Base-by-base conservation (phyloP, 306 rosid species). In the Fragaria nilgerrensis region DNA sequence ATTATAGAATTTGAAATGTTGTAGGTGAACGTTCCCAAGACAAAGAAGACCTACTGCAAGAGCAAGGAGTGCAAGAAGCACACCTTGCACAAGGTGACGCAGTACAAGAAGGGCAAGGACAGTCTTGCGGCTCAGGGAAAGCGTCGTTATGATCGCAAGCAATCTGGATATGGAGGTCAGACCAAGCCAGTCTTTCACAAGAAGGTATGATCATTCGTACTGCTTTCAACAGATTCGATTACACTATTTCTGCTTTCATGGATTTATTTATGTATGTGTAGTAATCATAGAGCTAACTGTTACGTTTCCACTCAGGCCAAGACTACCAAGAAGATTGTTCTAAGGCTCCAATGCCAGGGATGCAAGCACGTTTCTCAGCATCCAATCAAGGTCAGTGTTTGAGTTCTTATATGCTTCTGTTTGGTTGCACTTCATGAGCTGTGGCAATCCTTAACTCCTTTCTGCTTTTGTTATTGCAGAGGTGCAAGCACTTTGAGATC, bases 121-220 rank as follows among this genome's bases (percentile, higher is more conserved):
- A 86, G 87, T 56, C 87, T 86, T 78, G 87, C 85, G 71, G 89
- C 85, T 17, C 83, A 86, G 68, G 89, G 89, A 16, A 86, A 86
- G 79, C 81, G 87, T 22, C 85, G 89, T 63, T 86, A 86, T 7
- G 89, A 86, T 56, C 87, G 89, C 45, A 86, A 86, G 58, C 87
- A 86, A 27, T 86, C 89, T 2, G 87, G 89, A 37, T 86, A 83
- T 75, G 89, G 87, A 15, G 87, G 87, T 17, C 89, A 86, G 81
- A 86, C 89, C 64, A 83, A 86, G 52, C 84, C 86, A 0, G 86
- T 83, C 15, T 83, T 83, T 22, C 84, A 83, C 81, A 83, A 83
- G 72, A 83, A 83, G 84, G 85, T 82, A 68, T 68, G 14, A 17
- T 36, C 41, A 2, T 67, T 19, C 0, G 1, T 49, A 2, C 50